Base-by-base conservation (phyloP, 352 stramenopile genomes). In the Phytophthora colocasiae region DNA sequence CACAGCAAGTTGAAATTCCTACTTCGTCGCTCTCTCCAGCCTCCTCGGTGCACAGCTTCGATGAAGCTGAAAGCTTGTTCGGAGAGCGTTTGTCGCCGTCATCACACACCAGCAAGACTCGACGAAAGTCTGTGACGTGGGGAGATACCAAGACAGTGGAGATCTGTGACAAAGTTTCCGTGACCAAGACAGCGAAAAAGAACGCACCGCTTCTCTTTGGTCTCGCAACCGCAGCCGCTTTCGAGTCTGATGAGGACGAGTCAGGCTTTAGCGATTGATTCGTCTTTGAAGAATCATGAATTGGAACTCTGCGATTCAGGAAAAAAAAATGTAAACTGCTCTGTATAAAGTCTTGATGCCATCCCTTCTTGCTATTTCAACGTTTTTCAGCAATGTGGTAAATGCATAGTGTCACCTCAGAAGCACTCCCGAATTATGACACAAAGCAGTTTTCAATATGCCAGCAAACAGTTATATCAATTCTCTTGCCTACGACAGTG, bases 211-310 rank as follows among this genome's bases (percentile, higher is more conserved):
- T 90, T 32, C 66, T 91, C 10, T 91, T 91, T 58, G 83, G 83
- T 32, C 78, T 80, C 27, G 80, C 77, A 24, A 87, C 78, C 7
- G 79, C 71, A 15, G 76, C 72, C 5, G 80, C 70, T 7, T 78
- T 81, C 51, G 75, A 87, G 46, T 91, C 77, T 27, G 78, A 86
- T 59, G 83, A 74, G 55, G 64, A 83, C 41, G 80, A 89, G 40
- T 89, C 77, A 39, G 80, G 81, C 31, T 85, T 89, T 51, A 78
- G 58, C 24, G 75, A 79, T 48, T 87, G 52, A 80, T 55, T 17
- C 39, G 2, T 29, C 34, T 58, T 47, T 5, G 27, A 61, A n/a
- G 39, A 32, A 8, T 50, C 17, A 36, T 34, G 22, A 36, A 39
- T 9, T 56, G 15, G n/a, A 59, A 55, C 4, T 10, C 40, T 44